Evolutionary conservation across 768 basidiomycete species (phyloP).

Genomic region (Tulasnella sp.): DNA sequence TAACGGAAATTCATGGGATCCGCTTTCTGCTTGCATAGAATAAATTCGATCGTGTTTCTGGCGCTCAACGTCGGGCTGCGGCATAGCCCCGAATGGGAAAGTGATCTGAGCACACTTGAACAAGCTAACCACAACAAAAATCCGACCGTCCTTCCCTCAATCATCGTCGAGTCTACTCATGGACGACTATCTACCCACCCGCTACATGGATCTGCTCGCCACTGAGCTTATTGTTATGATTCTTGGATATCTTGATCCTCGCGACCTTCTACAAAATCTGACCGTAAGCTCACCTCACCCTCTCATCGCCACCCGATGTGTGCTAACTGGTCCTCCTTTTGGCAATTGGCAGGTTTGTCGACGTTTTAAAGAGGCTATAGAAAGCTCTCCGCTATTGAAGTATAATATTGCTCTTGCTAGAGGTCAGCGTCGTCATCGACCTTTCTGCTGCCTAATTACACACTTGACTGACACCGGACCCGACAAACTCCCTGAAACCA

Average conservation of each 20-base stretch:
- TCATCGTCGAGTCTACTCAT: not conserved
- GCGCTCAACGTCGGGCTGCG: not conserved
- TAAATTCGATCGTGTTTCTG: not conserved
- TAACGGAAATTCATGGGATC: not conserved
- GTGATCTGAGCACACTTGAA: not conserved
- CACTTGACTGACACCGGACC: constrained; percentile 5
- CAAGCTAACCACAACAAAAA: constrained; percentile 6
- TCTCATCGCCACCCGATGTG: not conserved
- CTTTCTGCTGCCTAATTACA: not conserved
- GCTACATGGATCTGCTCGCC: constrained; percentile 12
- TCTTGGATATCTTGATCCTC: not conserved
- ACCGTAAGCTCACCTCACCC: not conserved
- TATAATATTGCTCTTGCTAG: constrained; percentile 14
- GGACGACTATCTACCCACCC: not conserved
- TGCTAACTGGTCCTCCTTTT: not conserved
- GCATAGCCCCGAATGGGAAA: not conserved
- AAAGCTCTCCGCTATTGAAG: constrained; percentile 8
- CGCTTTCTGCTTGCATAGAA: not conserved
- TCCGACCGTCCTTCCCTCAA: constrained; percentile 1
- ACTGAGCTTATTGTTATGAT: constrained; percentile 13
- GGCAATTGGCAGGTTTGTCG: constrained; percentile 1
- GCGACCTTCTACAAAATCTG: constrained; percentile 1
- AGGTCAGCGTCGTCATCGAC: not conserved
- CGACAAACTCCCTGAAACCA: not conserved
- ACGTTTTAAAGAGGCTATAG: constrained; percentile 1